A percentile compares a stretch with the other conserved stretches of the same genome.
Evolutionary conservation across 2,329 filamentous ascomycete genomes (phyloP).

Genomic region (Aspergillus ochraceus): DNA sequence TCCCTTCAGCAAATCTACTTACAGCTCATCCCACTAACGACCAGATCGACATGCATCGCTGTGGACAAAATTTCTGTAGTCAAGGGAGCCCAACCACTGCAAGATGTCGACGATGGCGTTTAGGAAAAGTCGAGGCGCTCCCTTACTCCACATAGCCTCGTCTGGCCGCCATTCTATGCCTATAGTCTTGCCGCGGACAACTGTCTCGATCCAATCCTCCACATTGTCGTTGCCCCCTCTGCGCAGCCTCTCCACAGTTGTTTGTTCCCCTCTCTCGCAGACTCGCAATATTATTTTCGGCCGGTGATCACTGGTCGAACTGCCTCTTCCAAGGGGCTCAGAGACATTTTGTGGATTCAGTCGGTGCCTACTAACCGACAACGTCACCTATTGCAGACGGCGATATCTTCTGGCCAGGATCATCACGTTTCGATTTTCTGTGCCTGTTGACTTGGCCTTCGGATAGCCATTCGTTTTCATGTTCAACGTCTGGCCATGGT

Average conservation of each 20-base stretch:
- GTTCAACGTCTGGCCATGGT: conserved; percentile 15
- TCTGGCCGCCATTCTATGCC: not conserved
- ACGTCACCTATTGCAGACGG: not conserved
- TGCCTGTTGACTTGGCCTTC: conserved; percentile 16
- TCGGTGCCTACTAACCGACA: not conserved
- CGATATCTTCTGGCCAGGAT: conserved; percentile 7
- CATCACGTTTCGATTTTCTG: conserved; percentile 4
- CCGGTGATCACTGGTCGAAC: not conserved
- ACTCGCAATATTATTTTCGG: not conserved
- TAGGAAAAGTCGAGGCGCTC: not conserved
- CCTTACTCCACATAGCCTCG: not conserved
- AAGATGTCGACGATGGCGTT: not conserved
- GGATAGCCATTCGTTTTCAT: conserved; percentile 16
- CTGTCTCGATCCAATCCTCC: not conserved
- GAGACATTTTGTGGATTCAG: not conserved
- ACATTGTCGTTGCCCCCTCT: not conserved
- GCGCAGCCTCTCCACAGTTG: not conserved
- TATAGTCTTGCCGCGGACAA: not conserved
- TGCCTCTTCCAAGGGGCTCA: not conserved
- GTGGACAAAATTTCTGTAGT: not conserved
- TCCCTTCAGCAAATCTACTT: not conserved
- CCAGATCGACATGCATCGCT: not conserved
- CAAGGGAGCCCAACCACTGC: not conserved
- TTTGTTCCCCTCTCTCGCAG: not conserved
- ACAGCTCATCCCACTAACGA: not conserved